Conservation (phyloP, 768 basidiomycete species). For the Boletus sp. region DNA sequence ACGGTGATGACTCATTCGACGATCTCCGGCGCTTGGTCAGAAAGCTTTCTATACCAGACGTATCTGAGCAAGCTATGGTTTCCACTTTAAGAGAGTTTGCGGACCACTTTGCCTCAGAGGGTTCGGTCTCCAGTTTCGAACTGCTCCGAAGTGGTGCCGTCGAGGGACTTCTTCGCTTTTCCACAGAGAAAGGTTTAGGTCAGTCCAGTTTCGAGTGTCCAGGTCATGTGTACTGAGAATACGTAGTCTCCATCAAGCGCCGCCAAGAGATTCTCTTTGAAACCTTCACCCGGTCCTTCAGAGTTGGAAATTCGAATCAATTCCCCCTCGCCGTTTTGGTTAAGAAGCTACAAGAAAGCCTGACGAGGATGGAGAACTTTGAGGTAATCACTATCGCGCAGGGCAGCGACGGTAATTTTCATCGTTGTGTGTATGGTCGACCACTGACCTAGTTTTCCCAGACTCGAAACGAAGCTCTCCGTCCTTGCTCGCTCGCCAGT, state of each 20-base stretch:
- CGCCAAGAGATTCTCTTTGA: slow-evolving; percentile 81
- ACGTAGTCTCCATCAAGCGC: slow-evolving; percentile 56
- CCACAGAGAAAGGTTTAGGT: slow-evolving; percentile 57
- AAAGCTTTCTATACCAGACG: slow-evolving; percentile 51
- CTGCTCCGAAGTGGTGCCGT: slow-evolving; percentile 91
- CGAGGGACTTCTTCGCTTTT: slow-evolving; percentile 79
- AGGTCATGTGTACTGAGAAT: slow-evolving; percentile 5
- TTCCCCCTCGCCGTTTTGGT: slow-evolving; percentile 76
- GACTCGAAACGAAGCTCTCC: slow-evolving; percentile 92
- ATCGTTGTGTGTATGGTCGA: not conserved
- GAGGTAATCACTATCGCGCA: slow-evolving; percentile 90
- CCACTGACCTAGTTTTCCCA: slow-evolving; percentile 25
- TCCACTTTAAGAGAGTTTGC: slow-evolving; percentile 74
- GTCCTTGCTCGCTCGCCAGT: slow-evolving; percentile 86
- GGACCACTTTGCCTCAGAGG: slow-evolving; percentile 71
- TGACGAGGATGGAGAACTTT: slow-evolving; percentile 94
- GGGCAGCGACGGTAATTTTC: slow-evolving; percentile 65
- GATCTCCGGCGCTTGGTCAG: slow-evolving; percentile 64
- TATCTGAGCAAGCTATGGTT: slow-evolving; percentile 61
- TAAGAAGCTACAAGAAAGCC: slow-evolving; percentile 93
- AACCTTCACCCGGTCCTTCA: slow-evolving; percentile 62
- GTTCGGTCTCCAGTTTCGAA: slow-evolving; percentile 93
- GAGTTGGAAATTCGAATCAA: slow-evolving; percentile 42
- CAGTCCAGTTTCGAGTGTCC: not conserved
- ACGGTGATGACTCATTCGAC: slow-evolving; percentile 62